Evolutionary conservation across 148 eudicot species (phyloP), one percentile per base, ranked within the genome.

Genomic region (Oxyria digyna): DNA sequence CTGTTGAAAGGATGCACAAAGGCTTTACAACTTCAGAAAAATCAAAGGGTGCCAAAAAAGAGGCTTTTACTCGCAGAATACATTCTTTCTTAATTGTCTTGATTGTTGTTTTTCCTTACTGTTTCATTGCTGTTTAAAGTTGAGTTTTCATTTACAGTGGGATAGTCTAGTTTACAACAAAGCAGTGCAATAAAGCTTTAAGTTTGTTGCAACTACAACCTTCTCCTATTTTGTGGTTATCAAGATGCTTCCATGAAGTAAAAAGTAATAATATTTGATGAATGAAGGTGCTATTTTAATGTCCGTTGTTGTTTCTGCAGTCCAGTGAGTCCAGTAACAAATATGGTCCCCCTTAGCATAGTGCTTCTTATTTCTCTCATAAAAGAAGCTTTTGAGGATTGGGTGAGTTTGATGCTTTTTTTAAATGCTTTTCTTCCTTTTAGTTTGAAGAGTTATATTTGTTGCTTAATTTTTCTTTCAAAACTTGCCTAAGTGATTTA

Each of bases 331-430:
- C 99, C 99, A 21, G 71, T 88, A 42, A 94, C 99, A 70, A 91
- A 94, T 80, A 93, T 90, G 80, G 82, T 88, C 67, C 99, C 99
- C 57, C 81, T 94, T 64, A 77, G 91, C 65, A 57, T 94, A 66
- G 97, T 94, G 84, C 96, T 94, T 75, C 67, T 88, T 74, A 87
- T 90, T 65, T 88, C 97, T 75, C 99, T 94, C 71, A 81, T 91
- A 70, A 94, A 91, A 81, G 99, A 94, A 75, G 97, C 97, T 76
- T 94, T 87, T 87, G 99, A 94, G 73, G 99, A 94, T 71, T 91
- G 97, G 99, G 99, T 91, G 84, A 88, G 97, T 77, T 72, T 68
- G 45, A 42, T 40, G 42, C 38, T 42, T 54, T 55, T 8, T 45
- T 37, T 71, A 49, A 62, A 69, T 33, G 26, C 20, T 52, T 43